phyloP scores from a whole-genome alignment of 78 protist genomes.

The Chrysochromulina tobinii region DNA sequence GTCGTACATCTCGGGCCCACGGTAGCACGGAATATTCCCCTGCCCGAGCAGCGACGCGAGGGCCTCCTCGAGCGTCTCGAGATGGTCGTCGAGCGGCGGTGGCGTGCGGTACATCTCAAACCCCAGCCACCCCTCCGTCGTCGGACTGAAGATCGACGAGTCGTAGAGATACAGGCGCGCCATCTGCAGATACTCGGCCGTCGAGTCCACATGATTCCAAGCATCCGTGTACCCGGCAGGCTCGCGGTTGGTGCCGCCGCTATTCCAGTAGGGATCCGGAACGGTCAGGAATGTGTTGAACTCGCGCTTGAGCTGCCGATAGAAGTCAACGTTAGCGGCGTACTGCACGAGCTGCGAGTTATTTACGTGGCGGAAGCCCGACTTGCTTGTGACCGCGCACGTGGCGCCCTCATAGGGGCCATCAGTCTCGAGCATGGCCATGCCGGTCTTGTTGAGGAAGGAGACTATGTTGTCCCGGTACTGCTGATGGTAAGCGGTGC shows the following conservation, averaged over 20 bases:
- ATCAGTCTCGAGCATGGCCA: neutral
- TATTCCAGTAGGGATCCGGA: neutral
- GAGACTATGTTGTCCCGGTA: neutral
- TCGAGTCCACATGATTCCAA: neutral
- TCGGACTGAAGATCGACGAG: neutral
- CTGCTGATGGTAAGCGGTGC: neutral
- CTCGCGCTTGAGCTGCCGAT: neutral
- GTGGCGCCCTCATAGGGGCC: neutral
- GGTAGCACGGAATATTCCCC: neutral
- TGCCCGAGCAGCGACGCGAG: neutral
- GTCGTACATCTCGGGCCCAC: neutral
- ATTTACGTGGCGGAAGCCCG: neutral
- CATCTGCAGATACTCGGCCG: neutral
- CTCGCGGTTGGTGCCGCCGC: neutral
- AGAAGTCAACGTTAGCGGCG: neutral
- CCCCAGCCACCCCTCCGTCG: neutral
- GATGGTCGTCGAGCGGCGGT: neutral
- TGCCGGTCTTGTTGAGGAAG: neutral
- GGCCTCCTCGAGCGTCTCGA: neutral
- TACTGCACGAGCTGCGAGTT: constrained; percentile 18
- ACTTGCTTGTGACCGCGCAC: neutral
- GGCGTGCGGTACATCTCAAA: neutral
- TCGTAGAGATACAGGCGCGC: neutral
- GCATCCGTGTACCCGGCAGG: neutral
- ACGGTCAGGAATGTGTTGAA: neutral